Evolutionary conservation across 768 basidiomycete species (phyloP), one percentile per base, ranked within the genome.

Genomic region (Clavaria fumosa): DNA sequence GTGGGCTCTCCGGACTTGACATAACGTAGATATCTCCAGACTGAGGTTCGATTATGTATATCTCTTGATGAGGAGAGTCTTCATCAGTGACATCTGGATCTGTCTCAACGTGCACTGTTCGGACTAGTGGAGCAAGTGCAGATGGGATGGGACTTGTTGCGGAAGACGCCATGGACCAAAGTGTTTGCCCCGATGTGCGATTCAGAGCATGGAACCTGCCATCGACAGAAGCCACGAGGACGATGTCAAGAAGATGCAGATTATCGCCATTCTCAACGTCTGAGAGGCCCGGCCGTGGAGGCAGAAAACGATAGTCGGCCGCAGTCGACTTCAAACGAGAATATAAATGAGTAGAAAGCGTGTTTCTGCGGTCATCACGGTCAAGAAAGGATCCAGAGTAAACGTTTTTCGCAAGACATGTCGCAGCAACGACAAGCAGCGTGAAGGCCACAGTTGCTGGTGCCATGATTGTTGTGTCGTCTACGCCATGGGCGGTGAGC

Each of bases 151-250:
- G 53, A 26, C 58, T 50, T 35, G 64, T 52, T 27, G 71, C 56
- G 33, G 68, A 67, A 11, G 76, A 70, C 5, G 77, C 70, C 76
- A 90, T 82, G 23, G 86, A 88, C 93, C 93, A 99, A 0, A 90
- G 62, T 6, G 72, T 64, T 11, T 70, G 69, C 0, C 93, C 93
- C 0, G 79, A 78, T 0, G 79, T 77, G 43, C 93, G 66, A 51
- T 93, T 89, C 45, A 97, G 66, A 0, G 89, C 95, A 62, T 96
- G 91, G 23, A 99, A 77, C 41, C 78, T 86, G 18, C 93, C 93
- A 58, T 97, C 91, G 19, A 99, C 77, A 5, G 89, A 89, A 1
- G 90, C 85, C 7, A 93, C 70, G 12, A 99, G 72, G 19, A 95
- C 81, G 38, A 84, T 70, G 49, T 93, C 81, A 42, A 89, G 56